A percentile compares a stretch with the other conserved stretches of the same genome.
phyloP scores from a whole-genome alignment of 2,329 filamentous ascomycete species.

The Talaromyces pinophilus region DNA sequence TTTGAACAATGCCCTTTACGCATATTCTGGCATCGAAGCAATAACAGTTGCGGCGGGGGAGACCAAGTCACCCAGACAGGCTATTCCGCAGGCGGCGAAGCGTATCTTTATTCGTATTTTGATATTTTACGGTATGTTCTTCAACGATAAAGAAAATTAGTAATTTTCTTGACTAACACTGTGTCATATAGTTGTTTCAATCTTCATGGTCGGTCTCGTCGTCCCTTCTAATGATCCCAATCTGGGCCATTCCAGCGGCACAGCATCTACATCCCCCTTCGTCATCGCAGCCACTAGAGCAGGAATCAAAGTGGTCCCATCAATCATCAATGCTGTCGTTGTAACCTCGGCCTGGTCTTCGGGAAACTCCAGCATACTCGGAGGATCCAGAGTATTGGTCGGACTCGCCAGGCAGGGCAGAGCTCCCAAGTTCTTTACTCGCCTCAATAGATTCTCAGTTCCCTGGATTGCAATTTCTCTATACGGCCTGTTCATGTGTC shows the following conservation, averaged over 20 bases:
- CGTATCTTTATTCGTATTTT: constrained; percentile 62
- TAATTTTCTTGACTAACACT: too few relatives aligned
- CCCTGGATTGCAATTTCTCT: constrained; percentile 61
- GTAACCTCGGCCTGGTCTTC: constrained; percentile 77
- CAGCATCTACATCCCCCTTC: constrained; percentile 53
- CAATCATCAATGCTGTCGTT: constrained; percentile 78
- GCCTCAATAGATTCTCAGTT: constrained; percentile 62
- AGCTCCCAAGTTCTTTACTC: constrained; percentile 62
- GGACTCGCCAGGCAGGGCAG: constrained; percentile 65
- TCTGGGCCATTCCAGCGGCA: constrained; percentile 46
- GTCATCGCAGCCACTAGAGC: constrained; percentile 52
- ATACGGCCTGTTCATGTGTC: constrained; percentile 60
- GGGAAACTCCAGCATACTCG: constrained; percentile 75
- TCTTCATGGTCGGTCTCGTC: constrained; percentile 62
- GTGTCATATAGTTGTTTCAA: constrained; percentile 46
- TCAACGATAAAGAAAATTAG: background rate
- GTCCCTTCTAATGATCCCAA: constrained; percentile 55
- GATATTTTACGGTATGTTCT: constrained; percentile 56
- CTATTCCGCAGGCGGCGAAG: constrained; percentile 60
- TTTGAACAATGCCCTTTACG: constrained; percentile 38
- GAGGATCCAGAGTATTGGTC: constrained; percentile 67
- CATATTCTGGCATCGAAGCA: constrained; percentile 59
- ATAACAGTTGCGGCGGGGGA: constrained; percentile 61
- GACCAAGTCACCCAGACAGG: constrained; percentile 58
- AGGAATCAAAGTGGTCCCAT: constrained; percentile 63